These are phyloP conservation scores for Psilocybe cubensis DNA, from an alignment of 768 basidiomycete genomes.

Conservation along the genomic window DNA sequence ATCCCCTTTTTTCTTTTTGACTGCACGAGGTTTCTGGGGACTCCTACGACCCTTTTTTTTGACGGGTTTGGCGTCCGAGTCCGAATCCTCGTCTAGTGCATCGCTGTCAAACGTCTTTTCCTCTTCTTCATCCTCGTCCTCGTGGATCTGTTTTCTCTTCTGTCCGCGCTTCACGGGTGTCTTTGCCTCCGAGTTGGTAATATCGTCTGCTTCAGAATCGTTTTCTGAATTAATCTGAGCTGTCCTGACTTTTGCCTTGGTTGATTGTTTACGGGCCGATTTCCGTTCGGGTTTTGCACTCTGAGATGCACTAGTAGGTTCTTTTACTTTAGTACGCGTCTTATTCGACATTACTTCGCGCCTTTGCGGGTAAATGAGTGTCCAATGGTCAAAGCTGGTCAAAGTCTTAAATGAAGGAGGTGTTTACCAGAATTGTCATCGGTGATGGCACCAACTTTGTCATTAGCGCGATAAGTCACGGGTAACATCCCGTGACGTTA, in stretches of 20 bases:
- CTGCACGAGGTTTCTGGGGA: slow-evolving; percentile 8
- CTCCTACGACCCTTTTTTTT: slow-evolving; percentile 21
- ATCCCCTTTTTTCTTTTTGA: slow-evolving; percentile 32
- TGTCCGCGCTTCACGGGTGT: neutral
- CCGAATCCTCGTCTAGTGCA: slow-evolving; percentile 47
- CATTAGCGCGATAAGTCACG: neutral
- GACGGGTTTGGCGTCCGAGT: slow-evolving; percentile 5
- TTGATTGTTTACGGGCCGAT: neutral
- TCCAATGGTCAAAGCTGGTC: neutral
- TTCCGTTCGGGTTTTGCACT: neutral
- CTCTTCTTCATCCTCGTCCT: neutral
- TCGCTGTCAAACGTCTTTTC: slow-evolving; percentile 43
- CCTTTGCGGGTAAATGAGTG: neutral
- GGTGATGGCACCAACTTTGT: too few relatives aligned
- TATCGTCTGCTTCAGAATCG: neutral
- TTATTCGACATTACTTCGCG: neutral
- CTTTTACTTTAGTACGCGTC: neutral
- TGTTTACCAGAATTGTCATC: too few relatives aligned
- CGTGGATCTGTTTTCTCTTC: neutral
- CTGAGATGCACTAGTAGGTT: neutral
- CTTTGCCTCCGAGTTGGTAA: neutral
- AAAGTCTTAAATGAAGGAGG: neutral
- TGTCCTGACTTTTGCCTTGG: neutral
- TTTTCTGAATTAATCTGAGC: neutral
- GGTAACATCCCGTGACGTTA: neutral